Evolutionary conservation across 768 basidiomycete genomes (phyloP), one percentile per base, ranked within the genome.

Genomic region (Pulveroboletus sp.): DNA sequence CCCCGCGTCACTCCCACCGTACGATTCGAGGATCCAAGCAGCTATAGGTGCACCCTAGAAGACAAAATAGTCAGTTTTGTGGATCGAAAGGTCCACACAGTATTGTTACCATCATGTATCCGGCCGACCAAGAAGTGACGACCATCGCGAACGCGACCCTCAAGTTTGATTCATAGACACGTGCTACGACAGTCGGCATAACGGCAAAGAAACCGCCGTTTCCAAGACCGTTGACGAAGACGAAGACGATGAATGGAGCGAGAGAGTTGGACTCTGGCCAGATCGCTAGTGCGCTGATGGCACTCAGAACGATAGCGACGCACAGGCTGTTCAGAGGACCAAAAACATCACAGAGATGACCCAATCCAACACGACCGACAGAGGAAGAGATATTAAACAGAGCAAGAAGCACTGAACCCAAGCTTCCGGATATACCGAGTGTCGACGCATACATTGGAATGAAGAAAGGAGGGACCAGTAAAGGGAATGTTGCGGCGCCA

Each of bases 101-200:
- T 13, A 48, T 6, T 28, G 27, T 28, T 28, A 8, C 27, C 47
- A 59, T 49, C 7, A 64, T 42, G 36, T 66, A 69, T 35, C 69
- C 67, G 27, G 62, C 53, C 1, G 59, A 59, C 67, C 65, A 68
- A 4, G 64, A 69, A 1, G 63, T 63, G 27, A 65, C 58, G 28
- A 68, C 53, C 68, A 71, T 69, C n/a, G 64, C 65, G 32, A 71
- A 62, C 1, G 69, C 68, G 17, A 60, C 57, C n/a, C 63, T 51
- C 17, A 67, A 53, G 24, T 68, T 63, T n/a, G 59, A 36, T 21
- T 62, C 64, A 46, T 67, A 71, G 9, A 67, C 38, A 18, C 63
- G 54, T 2, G 60, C 65, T 0, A 70, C 58, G 27, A 71, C 67
- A 1, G 54, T 64, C 1, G 66, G 68, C 56, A 68, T 66, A 4